Evolutionary conservation across 306 rosid genomes (phyloP).

Genomic region (Cucumis cinereus): DNA sequence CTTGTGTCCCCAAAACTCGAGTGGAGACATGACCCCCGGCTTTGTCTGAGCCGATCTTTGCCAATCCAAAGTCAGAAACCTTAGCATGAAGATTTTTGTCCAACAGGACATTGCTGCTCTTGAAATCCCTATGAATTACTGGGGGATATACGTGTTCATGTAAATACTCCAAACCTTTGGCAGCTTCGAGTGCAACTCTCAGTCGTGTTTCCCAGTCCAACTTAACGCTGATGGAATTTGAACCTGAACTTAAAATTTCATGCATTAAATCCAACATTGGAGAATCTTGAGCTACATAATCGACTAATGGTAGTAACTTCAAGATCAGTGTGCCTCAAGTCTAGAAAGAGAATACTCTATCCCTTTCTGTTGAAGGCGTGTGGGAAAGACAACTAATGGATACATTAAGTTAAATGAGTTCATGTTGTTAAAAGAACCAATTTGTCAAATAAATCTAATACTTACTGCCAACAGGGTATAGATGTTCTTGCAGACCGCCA

Average conservation of each 20-base stretch:
- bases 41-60: slow-evolving; percentile 83
- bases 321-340: neutral
- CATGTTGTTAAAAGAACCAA: neutral
- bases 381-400: neutral
- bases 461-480: slow-evolving; percentile 69
- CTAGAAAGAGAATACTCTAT: neutral
- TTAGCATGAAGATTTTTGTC: slow-evolving; percentile 73
- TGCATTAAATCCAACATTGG: neutral
- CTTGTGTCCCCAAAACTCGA: slow-evolving; percentile 85
- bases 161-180: slow-evolving; percentile 86
- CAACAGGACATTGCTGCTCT: slow-evolving; percentile 87
- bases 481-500: slow-evolving; percentile 90
- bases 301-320: neutral
- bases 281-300: neutral
- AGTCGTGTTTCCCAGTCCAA: slow-evolving; percentile 85
- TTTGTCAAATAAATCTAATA: neutral
- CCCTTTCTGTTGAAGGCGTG: neutral
- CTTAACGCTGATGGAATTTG: slow-evolving; percentile 26
- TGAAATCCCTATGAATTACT: slow-evolving; percentile 89
- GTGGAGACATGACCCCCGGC: slow-evolving; percentile 96
- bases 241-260: slow-evolving; percentile 30
- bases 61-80: slow-evolving; percentile 94
- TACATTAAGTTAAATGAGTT: neutral
- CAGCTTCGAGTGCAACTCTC: slow-evolving; percentile 91
- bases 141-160: slow-evolving; percentile 89